These are phyloP conservation scores for Saxispiralis lemnorum DNA, from an alignment of 495 filamentous ascomycete genomes.

Conservation along the genomic window DNA sequence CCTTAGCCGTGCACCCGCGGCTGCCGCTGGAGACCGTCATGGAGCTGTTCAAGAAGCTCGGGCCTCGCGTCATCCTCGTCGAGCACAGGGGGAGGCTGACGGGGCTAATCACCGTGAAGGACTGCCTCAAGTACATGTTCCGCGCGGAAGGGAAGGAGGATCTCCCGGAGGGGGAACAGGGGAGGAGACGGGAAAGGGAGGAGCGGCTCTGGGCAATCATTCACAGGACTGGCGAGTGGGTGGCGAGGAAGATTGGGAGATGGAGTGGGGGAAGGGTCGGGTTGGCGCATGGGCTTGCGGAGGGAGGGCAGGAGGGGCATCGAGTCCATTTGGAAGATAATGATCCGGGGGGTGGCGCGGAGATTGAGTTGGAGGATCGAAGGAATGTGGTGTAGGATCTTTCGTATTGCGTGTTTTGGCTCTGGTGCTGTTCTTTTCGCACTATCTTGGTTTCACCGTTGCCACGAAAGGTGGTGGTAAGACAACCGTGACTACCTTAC, in stretches of 20 bases:
- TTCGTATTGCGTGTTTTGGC: no score
- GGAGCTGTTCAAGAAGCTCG: constrained; percentile 98
- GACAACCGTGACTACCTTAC: no score
- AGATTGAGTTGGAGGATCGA: constrained; percentile 12
- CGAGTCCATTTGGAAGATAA: neutral
- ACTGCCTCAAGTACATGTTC: constrained; percentile 95
- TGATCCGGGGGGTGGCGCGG: neutral
- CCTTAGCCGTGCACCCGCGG: constrained; percentile 77
- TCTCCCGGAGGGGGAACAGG: constrained; percentile 38
- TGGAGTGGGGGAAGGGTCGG: constrained; percentile 10
- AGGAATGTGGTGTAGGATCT: constrained; percentile 3
- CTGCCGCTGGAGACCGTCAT: constrained; percentile 92
- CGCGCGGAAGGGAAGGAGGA: constrained; percentile 74
- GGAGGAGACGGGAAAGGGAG: constrained; percentile 18
- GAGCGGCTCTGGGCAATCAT: constrained; percentile 23
- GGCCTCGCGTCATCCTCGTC: constrained; percentile 80
- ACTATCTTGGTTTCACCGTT: no score
- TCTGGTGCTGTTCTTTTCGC: no score
- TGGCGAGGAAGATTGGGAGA: constrained; percentile 9
- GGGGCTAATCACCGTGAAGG: constrained; percentile 88
- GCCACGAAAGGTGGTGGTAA: no score
- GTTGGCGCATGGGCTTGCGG: constrained; percentile 6
- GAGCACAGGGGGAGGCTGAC: constrained; percentile 70
- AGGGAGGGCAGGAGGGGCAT: neutral
- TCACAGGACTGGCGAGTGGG: constrained; percentile 15